Evolutionary conservation across 2,329 filamentous ascomycete genomes (phyloP), one percentile per base, ranked within the genome.

Genomic region (Magnaporthiopsis incrustans): DNA sequence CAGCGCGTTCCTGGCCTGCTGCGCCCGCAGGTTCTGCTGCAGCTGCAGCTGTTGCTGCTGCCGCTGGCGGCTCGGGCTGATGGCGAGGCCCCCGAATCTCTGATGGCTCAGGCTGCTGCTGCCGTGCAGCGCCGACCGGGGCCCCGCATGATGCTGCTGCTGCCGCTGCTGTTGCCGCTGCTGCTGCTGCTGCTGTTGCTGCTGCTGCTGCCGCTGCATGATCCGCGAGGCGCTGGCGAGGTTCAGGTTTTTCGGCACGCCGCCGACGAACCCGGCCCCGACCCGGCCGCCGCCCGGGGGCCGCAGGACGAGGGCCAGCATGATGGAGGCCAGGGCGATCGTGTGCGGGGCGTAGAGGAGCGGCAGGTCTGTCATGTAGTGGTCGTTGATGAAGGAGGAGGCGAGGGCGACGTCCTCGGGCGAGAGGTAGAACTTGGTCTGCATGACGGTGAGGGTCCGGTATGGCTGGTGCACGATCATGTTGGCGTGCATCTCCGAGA

Each of bases 391-490:
- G 66, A 97, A 86, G 1, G 87, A 90, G 80, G 89, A 90, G 35
- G 92, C 90, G 38, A 96, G 81, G 59, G 86, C 83, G 33, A 86
- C 81, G 72, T 97, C 93, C 67, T 97, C 93, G 65, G 86, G 84
- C n/a, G 85, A 85, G 58, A 97, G 80, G 60, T 81, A 79, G 65
- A 97, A 83, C 65, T 90, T 85, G 63, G 80, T 78, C 68, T 91
- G 87, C 58, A 96, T 80, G 58, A 88, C 86, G 5, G 84, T 84
- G 35, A 97, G 80, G 57, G 89, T 92, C 63, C 92, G 90, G 76
- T 97, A 97, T 0, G 93, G 93, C 72, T 97, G 92, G 75, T 96
- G 91, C 25, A 96, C 80, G 72, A 97, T 96, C 69, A 97, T 84
- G 70, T 96, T 91, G 5, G 91, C 93, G 75, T 86, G 89, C 85